These are phyloP conservation scores for Myriosclerotinia scirpicola DNA, from an alignment of 2,329 filamentous ascomycete genomes.

Conservation along the genomic window DNA sequence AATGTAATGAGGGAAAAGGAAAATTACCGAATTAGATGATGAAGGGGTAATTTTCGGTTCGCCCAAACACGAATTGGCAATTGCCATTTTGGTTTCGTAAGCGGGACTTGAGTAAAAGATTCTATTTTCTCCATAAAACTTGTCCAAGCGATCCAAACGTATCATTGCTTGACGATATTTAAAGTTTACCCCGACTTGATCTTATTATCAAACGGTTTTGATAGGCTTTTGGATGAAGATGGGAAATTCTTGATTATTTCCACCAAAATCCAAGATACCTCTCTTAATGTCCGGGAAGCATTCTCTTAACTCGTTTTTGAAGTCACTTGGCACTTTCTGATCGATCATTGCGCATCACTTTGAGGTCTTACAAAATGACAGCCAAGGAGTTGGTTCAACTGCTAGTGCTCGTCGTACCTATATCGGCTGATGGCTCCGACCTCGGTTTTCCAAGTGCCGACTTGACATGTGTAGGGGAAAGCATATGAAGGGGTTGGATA, in stretches of 20 bases:
- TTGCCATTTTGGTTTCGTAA: not conserved
- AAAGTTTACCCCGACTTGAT: not conserved
- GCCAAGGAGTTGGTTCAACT: not conserved
- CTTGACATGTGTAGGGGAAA: not conserved
- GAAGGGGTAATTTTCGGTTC: not conserved
- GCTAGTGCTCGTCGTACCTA: not conserved
- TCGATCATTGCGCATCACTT: not conserved
- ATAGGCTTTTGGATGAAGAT: too few relatives aligned
- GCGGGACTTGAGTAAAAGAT: not conserved
- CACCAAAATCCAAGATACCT: too few relatives aligned
- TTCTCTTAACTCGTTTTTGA: too few relatives aligned
- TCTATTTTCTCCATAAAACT: not conserved
- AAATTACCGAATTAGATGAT: not conserved
- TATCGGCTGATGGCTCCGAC: not conserved
- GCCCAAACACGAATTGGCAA: not conserved
- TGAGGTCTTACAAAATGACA: conserved; percentile 2
- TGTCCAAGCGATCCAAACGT: not conserved
- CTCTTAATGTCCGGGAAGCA: too few relatives aligned
- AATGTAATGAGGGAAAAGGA: not conserved
- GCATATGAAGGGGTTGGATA: not conserved
- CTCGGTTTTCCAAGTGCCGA: not conserved
- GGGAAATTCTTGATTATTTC: too few relatives aligned
- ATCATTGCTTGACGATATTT: not conserved
- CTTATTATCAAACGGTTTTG: not conserved
- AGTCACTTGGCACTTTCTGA: not conserved